Conservation (phyloP, 2,329 filamentous ascomycete species). For the Endoconidiophora laricicola region DNA sequence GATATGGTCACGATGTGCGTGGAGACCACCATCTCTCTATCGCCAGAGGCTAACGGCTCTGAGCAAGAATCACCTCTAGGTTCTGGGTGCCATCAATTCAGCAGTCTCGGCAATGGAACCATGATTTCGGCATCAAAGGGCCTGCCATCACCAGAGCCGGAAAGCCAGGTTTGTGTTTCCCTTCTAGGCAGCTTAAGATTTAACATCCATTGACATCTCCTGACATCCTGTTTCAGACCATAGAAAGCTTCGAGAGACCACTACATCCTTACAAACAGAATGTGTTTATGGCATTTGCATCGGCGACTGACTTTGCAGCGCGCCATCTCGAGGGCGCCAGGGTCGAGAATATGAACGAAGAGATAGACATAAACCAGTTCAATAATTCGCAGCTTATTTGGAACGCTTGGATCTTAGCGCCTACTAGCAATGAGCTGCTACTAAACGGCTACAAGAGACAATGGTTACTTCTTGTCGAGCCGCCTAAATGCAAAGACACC, state of each 20-base stretch:
- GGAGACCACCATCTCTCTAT: too few species aligned
- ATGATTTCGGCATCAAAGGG: too few species aligned
- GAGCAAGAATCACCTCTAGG: too few species aligned
- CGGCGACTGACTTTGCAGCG: constrained; percentile 6
- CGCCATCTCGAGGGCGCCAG: constrained; percentile 7
- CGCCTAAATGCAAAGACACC: background rate
- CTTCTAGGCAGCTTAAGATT: too few species aligned
- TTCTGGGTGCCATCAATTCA: too few species aligned
- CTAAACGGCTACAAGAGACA: constrained; percentile 4
- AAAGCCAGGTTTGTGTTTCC: too few species aligned
- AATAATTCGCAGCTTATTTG: constrained; percentile 4
- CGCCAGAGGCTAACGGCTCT: too few species aligned
- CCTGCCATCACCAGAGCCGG: too few species aligned
- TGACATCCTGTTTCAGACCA: background rate
- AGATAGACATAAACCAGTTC: constrained; percentile 1
- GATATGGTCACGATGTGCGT: too few species aligned
- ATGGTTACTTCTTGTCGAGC: constrained; percentile 12
- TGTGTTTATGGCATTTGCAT: constrained; percentile 3
- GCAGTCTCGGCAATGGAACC: too few species aligned
- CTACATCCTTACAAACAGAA: constrained; percentile 1
- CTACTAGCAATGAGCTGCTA: background rate
- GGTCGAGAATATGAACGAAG: constrained; percentile 12
- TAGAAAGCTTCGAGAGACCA: background rate
- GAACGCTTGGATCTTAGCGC: constrained; percentile 11
- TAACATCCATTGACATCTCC: background rate